Evolutionary conservation across 352 stramenopile genomes (phyloP), one percentile per base, ranked within the genome.

Genomic region (Globisporangium radiosum): DNA sequence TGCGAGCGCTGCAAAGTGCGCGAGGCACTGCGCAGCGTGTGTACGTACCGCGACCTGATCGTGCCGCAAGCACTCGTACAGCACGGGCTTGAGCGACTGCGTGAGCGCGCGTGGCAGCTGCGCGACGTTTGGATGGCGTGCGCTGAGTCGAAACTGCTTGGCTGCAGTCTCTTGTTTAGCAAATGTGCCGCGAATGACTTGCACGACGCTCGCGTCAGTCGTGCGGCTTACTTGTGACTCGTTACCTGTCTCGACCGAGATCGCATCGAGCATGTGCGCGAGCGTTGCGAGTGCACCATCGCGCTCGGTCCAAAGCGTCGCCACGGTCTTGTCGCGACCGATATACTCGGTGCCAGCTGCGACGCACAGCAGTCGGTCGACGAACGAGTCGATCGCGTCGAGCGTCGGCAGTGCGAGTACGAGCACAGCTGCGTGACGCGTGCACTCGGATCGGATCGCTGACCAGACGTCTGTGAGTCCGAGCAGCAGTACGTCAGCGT

Each of bases 391-490:
- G 38, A 87, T 60, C 10, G 64, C 47, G 17, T 62, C 56, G 40
- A 69, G 37, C 5, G 73, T 65, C 7, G 67, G 56, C 14, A 81
- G 61, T 19, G 62, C 40, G n/a, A 79, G 47, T 11, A 55, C 65
- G 38, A 85, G 72, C 3, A 8, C 25, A 0, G 54, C 54, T 39
- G 65, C 59, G 44, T 25, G 49, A 13, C 57, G 69, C 1, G 75
- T 67, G 7, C 60, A 73, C 13, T 85, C 73, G 63, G 82, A 87
- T 14, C 78, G 81, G 7, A 91, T 75, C 17, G 75, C 75, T 2
- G 81, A 91, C 81, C 81, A 91, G 39, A 91, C 59, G 49, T 91
- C 81, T 0, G 72, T 87, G 10, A 83, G 57, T 0, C 76, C 76
- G 33, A 86, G 64, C 10, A 85, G 17, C 43, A 88, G 25, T 11